Percentiles rank a stretch among this genome's conserved stretches.
Evolutionary conservation across 169 alveolate species (phyloP).

Genomic region (Cryptosporidium andersoni): DNA sequence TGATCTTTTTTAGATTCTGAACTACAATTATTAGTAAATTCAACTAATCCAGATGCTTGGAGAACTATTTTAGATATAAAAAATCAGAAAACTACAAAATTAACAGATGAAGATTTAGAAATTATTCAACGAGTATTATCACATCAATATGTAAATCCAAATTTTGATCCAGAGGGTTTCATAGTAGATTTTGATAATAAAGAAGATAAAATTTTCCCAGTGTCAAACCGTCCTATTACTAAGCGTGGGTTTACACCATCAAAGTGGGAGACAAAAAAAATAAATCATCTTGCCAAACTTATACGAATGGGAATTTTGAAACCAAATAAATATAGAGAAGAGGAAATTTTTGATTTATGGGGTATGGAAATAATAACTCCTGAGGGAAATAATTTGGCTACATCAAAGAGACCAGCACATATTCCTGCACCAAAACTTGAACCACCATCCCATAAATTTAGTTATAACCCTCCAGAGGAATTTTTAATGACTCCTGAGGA

Average conservation of each 20-base stretch:
- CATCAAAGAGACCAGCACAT: slow-evolving; percentile 79
- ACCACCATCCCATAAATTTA: slow-evolving; percentile 91
- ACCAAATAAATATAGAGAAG: slow-evolving; percentile 60
- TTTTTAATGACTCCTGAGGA: slow-evolving; percentile 83
- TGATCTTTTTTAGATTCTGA: slow-evolving; percentile 60
- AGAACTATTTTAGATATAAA: slow-evolving; percentile 88
- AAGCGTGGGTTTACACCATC: slow-evolving; percentile 89
- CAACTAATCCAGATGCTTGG: slow-evolving; percentile 93
- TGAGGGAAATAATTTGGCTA: slow-evolving; percentile 4
- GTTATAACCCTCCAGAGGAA: slow-evolving; percentile 94
- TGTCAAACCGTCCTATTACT: slow-evolving; percentile 82
- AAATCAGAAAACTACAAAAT: slow-evolving; percentile 84
- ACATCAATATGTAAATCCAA: slow-evolving; percentile 79
- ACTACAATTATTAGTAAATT: slow-evolving; percentile 80
- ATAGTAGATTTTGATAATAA: slow-evolving; percentile 74
- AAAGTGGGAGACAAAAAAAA: slow-evolving; percentile 87
- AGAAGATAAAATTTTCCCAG: slow-evolving; percentile 81
- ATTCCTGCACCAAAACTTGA: slow-evolving; percentile 92
- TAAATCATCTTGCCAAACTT: slow-evolving; percentile 81
- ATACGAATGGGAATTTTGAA: slow-evolving; percentile 70
- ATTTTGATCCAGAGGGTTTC: slow-evolving; percentile 80
- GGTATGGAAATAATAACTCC: slow-evolving; percentile 72
- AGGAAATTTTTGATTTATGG: slow-evolving; percentile 84
- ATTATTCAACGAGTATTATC: slow-evolving; percentile 79
- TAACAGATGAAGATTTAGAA: slow-evolving; percentile 89